Conservation (phyloP, 2,329 filamentous ascomycete genomes). For the Penicillium sclerotigenum region DNA sequence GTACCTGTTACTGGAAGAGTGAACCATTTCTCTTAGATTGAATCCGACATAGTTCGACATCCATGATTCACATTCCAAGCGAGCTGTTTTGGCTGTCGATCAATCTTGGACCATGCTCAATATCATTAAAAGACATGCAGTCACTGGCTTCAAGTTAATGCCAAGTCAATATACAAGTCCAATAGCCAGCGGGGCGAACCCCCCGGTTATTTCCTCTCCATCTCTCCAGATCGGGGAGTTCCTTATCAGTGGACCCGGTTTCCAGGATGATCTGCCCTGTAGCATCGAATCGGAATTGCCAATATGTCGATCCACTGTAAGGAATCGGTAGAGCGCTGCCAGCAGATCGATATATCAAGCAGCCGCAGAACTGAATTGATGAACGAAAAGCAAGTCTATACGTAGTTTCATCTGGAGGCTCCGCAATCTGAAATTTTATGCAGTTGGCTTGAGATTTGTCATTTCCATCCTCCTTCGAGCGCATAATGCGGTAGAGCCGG, state of each 20-base stretch:
- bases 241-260: conserved; percentile 19
- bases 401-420: neutral
- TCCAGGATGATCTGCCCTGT: conserved; percentile 6
- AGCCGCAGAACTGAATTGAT: conserved; percentile 1
- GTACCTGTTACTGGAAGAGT: neutral
- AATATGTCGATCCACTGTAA: conserved; percentile 12
- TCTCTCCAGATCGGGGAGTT: conserved; percentile 5
- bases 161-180: neutral
- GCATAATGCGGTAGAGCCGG: conserved; percentile 6
- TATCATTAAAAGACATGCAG: neutral
- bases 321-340: conserved; percentile 4
- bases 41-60: neutral
- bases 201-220: neutral
- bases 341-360: neutral
- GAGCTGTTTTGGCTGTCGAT: conserved; percentile 16
- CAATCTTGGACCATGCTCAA: conserved; percentile 7
- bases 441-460: conserved; percentile 8
- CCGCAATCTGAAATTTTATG: neutral
- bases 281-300: conserved; percentile 6
- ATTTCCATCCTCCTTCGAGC: neutral
- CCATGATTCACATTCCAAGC: conserved; percentile 8
- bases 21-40: conserved; percentile 1
- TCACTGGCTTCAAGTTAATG: neutral
- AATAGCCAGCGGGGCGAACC: conserved; percentile 9
- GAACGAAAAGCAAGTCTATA: neutral